Percentiles rank a stretch among this genome's conserved stretches.
These are phyloP conservation scores for Suillus americanus DNA, from an alignment of 768 basidiomycete species.

Conservation along the genomic window DNA sequence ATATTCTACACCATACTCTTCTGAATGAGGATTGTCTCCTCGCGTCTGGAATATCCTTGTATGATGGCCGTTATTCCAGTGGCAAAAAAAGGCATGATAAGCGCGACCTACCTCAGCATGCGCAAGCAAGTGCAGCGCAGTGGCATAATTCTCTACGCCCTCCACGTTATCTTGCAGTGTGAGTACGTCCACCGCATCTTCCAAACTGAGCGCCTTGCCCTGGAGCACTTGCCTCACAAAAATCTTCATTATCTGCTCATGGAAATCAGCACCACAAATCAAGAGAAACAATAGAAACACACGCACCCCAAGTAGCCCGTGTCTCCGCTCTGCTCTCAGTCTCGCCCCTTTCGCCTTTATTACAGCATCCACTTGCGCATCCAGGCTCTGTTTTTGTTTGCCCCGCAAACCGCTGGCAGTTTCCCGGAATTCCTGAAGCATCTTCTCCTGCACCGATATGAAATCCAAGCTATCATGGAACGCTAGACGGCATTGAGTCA, in stretches of 20 bases:
- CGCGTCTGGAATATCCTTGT: constrained; percentile 66
- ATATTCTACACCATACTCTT: constrained; percentile 85
- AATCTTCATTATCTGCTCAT: constrained; percentile 64
- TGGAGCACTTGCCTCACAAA: constrained; percentile 68
- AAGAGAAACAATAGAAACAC: background rate
- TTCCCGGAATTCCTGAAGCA: constrained; percentile 62
- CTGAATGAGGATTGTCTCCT: constrained; percentile 69
- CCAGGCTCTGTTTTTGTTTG: constrained; percentile 58
- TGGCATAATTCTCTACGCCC: constrained; percentile 62
- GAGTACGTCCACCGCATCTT: constrained; percentile 81
- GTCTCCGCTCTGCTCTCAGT: constrained; percentile 39
- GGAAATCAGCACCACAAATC: background rate
- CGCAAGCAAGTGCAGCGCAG: constrained; percentile 65
- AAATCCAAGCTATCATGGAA: constrained; percentile 90
- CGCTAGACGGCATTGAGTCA: constrained; percentile 40
- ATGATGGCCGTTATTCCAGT: background rate
- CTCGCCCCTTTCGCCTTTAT: constrained; percentile 51
- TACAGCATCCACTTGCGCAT: constrained; percentile 67
- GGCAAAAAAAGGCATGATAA: background rate
- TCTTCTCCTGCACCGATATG: constrained; percentile 75
- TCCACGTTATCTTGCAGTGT: constrained; percentile 79
- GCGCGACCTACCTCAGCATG: constrained; percentile 45
- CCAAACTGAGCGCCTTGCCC: constrained; percentile 70
- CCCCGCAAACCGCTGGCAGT: constrained; percentile 49
- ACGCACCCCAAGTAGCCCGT: constrained; percentile 45